phyloP scores from a whole-genome alignment of 768 basidiomycete genomes.

The Myochromella boudieri region DNA sequence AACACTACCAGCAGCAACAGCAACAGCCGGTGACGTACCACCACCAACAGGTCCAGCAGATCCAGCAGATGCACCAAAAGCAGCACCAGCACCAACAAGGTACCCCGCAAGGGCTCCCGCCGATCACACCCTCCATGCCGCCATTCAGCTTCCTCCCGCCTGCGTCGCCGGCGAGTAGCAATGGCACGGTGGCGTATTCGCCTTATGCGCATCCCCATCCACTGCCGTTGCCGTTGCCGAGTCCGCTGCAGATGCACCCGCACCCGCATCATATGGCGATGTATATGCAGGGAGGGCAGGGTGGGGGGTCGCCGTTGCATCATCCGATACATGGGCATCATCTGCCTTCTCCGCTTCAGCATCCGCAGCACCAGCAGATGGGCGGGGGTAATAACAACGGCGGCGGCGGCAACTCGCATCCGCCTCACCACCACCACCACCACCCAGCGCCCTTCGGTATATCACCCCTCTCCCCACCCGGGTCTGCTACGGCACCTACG shows the following conservation, averaged over 20 bases:
- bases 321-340: background rate
- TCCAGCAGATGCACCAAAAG: constrained; percentile 17
- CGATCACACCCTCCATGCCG: constrained; percentile 97
- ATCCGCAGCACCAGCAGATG: background rate
- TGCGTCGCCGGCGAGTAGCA: constrained; percentile 21
- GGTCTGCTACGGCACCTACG: background rate
- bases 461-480: constrained; percentile 3
- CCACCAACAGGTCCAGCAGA: constrained; percentile 34
- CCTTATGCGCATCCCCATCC: constrained; percentile 8
- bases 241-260: constrained; percentile 6
- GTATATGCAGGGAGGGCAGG: background rate
- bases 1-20: constrained; percentile 33
- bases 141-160: constrained; percentile 82
- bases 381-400: too few relatives aligned
- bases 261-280: background rate
- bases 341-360: background rate
- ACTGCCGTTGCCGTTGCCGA: too few relatives aligned
- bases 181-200: background rate
- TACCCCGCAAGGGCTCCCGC: constrained; percentile 82
- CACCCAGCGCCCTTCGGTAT: constrained; percentile 6
- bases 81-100: constrained; percentile 3
- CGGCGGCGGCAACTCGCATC: too few relatives aligned
- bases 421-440: background rate
- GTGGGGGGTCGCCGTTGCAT: background rate
- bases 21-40: constrained; percentile 27